A percentile compares a stretch with the other conserved stretches of the same genome.
phyloP scores from a whole-genome alignment of 2,329 filamentous ascomycete species.

The Phialocephala subalpina region DNA sequence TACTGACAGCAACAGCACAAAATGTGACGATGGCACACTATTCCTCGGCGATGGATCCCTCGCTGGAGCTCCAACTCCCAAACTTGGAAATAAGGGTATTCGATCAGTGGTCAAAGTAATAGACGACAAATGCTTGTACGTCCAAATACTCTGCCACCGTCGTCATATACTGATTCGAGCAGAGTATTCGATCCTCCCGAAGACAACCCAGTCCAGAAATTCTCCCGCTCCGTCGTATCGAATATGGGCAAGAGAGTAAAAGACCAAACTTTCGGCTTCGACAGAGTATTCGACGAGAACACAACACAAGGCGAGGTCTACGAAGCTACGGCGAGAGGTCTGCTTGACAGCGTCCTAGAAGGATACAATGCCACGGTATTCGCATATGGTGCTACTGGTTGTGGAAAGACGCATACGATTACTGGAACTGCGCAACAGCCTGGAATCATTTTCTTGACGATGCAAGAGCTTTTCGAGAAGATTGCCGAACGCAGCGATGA shows the following conservation, averaged over 20 bases:
- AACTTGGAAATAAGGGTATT: constrained; percentile 85
- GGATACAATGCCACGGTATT: constrained; percentile 99
- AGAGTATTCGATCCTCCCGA: constrained; percentile 98
- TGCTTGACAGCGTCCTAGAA: constrained; percentile 95
- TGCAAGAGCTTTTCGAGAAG: constrained; percentile 98
- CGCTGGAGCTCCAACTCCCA: constrained; percentile 84
- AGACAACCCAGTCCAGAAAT: constrained; percentile 89
- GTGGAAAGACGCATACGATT: constrained; percentile 98
- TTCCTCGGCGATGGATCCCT: constrained; percentile 98
- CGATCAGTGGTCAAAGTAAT: constrained; percentile 94
- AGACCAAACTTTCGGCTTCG: constrained; percentile 97
- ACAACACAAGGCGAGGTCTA: constrained; percentile 93
- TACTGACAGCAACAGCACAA: constrained; percentile 46
- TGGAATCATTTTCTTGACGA: constrained; percentile 97
- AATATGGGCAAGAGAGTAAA: constrained; percentile 88
- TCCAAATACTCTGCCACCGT: constrained; percentile 34
- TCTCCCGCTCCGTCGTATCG: constrained; percentile 81
- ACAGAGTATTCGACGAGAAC: constrained; percentile 96
- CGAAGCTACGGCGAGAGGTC: constrained; percentile 85
- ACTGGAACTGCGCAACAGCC: constrained; percentile 90
- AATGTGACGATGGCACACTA: constrained; percentile 81
- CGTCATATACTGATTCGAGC: constrained; percentile 30
- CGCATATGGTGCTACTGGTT: constrained; percentile 96
- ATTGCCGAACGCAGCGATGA: constrained; percentile 87
- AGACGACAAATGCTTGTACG: constrained; percentile 94